phyloP scores from a whole-genome alignment of 768 basidiomycete species.

The Auricularia auricula-judae region DNA sequence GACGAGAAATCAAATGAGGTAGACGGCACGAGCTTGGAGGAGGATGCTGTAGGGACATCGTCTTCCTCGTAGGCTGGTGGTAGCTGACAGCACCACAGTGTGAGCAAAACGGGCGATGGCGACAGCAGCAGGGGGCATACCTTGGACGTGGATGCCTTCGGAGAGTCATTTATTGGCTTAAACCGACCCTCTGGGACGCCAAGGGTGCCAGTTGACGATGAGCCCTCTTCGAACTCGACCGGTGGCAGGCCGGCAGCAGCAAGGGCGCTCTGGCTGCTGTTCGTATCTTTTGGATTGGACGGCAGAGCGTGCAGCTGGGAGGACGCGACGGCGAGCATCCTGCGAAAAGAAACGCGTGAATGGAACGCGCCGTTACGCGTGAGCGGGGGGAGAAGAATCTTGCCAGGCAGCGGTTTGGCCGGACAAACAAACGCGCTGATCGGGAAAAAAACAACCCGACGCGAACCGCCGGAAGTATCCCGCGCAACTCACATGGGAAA shows the following conservation, averaged over 20 bases:
- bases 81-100: background rate
- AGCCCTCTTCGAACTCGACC: slow-evolving; percentile 69
- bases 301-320: slow-evolving; percentile 1
- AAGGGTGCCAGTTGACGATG: slow-evolving; percentile 56
- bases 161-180: slow-evolving; percentile 65
- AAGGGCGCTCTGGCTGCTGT: slow-evolving; percentile 63
- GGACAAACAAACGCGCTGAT: too few relatives aligned
- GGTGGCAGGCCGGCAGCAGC: slow-evolving; percentile 52
- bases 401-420: too few relatives aligned
- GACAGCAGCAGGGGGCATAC: slow-evolving; percentile 7
- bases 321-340: slow-evolving; percentile 9
- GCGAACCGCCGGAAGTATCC: too few relatives aligned
- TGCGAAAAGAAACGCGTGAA: background rate
- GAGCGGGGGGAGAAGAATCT: too few relatives aligned
- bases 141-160: slow-evolving; percentile 31
- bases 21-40: slow-evolving; percentile 17
- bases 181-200: slow-evolving; percentile 68
- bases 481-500: too few relatives aligned
- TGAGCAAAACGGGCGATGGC: background rate
- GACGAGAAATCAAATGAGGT: slow-evolving; percentile 17
- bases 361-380: too few relatives aligned
- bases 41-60: slow-evolving; percentile 14
- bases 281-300: background rate
- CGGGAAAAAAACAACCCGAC: too few relatives aligned
- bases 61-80: slow-evolving; percentile 3